Base-by-base conservation (phyloP, 352 stramenopile species). In the Plasmopara viticola region DNA sequence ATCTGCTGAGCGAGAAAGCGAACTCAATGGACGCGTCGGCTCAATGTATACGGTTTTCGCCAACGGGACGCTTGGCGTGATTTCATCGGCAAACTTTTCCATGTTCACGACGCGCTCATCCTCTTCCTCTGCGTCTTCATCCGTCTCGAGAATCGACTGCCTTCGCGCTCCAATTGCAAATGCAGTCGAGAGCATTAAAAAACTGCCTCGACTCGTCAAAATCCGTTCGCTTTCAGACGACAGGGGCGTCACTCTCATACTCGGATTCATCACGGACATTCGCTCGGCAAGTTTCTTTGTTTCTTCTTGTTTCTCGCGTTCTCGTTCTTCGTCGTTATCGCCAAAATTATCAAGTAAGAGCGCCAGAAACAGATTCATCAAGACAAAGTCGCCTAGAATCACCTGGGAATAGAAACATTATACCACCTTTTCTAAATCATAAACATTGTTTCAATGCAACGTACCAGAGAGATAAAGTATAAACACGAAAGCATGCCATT, bases 321-420 rank as follows among this genome's bases (percentile, higher is more conserved):
- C 58, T 47, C 82, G 68, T 12, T 87, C 69, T 34, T 73, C 72
- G n/a, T 89, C 78, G 1, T 90, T 72, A 5, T 65, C 62, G 42
- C 77, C 86, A 45, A 98, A 97, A 46, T 94, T 92, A 50, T 93
- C 78, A 9, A 98, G 71, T 7, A 98, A 45, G 34, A 98, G 76
- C 4, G 92, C 94, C 30, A 97, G 62, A 61, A 98, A 97, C 41
- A 98, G 56, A 60, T 97, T 98, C 69, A 98, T 92, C 5, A 97
- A 60, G 18, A 97, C 81, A 51, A 96, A 97, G 31, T 86, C 72
- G 15, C 90, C 93, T 20, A 98, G 62, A 4, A 98, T 73, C 17
- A 97, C 70, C 77, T 35, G 10, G 31, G 6, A 25, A 12, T 35
- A 8, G 1, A 35, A 35, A 35, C 31, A 86, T 20, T 0, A 6